Percentiles rank a stretch among this genome's conserved stretches.
phyloP scores from a whole-genome alignment of 2,329 filamentous ascomycete species.

The Talaromyces atroroseus region DNA sequence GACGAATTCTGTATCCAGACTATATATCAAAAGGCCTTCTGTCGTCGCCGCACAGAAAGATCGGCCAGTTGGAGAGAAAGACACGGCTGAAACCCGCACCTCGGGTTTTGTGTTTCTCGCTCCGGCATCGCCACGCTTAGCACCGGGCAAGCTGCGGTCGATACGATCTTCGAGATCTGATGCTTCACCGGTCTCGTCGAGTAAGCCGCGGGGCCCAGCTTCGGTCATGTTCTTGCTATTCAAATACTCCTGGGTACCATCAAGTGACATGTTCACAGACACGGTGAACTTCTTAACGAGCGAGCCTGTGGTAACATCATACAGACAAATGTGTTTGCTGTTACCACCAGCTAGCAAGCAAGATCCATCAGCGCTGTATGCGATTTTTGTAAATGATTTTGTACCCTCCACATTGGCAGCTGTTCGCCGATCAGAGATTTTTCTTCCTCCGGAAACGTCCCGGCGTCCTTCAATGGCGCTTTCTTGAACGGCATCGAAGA shows the following conservation, averaged over 20 bases:
- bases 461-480: slow-evolving; percentile 81
- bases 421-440: slow-evolving; percentile 78
- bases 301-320: slow-evolving; percentile 88
- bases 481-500: slow-evolving; percentile 80
- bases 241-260: slow-evolving; percentile 93
- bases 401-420: slow-evolving; percentile 86
- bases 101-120: slow-evolving; percentile 70
- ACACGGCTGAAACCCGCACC: slow-evolving; percentile 75
- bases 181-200: slow-evolving; percentile 81
- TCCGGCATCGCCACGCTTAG: slow-evolving; percentile 81
- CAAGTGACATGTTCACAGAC: slow-evolving; percentile 88
- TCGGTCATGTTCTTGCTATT: slow-evolving; percentile 91
- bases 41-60: slow-evolving; percentile 94
- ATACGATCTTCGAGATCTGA: slow-evolving; percentile 83
- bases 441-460: slow-evolving; percentile 88
- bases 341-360: slow-evolving; percentile 88
- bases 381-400: slow-evolving; percentile 82
- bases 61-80: slow-evolving; percentile 82
- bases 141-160: slow-evolving; percentile 74
- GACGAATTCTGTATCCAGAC: slow-evolving; percentile 72
- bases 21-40: slow-evolving; percentile 90
- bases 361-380: slow-evolving; percentile 86
- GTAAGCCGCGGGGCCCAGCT: slow-evolving; percentile 74
- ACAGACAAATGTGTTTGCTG: slow-evolving; percentile 97
- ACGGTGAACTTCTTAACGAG: slow-evolving; percentile 93